These are phyloP conservation scores for Rhizoclosmatium globosum DNA, from an alignment of 192 early-diverging fungal species.

Conservation along the genomic window DNA sequence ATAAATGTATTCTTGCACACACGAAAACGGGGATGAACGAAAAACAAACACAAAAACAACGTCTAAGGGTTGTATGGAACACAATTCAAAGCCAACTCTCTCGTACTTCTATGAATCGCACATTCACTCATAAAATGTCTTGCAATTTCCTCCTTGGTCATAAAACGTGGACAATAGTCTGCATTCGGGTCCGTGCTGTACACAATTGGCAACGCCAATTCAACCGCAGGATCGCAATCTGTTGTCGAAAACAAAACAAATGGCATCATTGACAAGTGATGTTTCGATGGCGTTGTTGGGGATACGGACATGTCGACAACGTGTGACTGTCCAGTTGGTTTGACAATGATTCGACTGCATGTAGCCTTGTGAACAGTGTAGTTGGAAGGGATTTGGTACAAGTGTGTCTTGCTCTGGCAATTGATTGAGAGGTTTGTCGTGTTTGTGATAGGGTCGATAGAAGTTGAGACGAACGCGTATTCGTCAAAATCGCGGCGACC, in stretches of 20 bases:
- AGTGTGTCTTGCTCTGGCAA: not conserved
- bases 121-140: not conserved
- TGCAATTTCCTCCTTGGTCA: not conserved
- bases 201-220: not conserved
- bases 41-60: too few relatives aligned
- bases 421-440: not conserved
- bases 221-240: not conserved
- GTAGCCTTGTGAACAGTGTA: constrained; percentile 1
- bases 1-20: too few relatives aligned
- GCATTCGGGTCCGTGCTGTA: not conserved
- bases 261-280: not conserved
- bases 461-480: not conserved
- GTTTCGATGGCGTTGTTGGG: not conserved
- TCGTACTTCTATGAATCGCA: too few relatives aligned
- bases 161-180: not conserved
- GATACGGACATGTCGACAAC: not conserved
- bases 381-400: not conserved
- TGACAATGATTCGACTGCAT: not conserved
- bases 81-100: too few relatives aligned
- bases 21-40: too few relatives aligned
- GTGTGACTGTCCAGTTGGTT: not conserved
- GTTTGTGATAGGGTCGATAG: not conserved
- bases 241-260: not conserved
- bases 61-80: too few relatives aligned
- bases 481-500: not conserved